Conservation (phyloP, 2,329 filamentous ascomycete genomes). For the Aschersonia sp. region DNA sequence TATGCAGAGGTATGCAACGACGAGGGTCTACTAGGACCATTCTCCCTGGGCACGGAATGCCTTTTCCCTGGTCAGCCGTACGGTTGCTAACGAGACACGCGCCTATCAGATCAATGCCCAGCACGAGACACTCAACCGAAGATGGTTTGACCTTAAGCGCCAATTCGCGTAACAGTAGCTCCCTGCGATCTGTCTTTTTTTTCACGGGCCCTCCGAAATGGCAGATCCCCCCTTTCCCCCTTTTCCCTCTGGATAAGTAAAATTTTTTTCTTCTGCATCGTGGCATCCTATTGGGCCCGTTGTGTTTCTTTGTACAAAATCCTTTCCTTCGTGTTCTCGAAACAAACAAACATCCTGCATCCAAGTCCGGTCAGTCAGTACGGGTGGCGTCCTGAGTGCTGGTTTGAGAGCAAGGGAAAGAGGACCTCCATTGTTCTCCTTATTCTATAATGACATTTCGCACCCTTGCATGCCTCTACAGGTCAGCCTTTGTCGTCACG, state of each 20-base stretch:
- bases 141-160: constrained; percentile 55
- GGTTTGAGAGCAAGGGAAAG: neutral
- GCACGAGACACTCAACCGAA: constrained; percentile 55
- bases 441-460: neutral
- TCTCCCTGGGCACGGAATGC: no score
- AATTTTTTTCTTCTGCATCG: no score
- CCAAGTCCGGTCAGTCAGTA: no score
- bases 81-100: neutral
- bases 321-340: no score
- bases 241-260: no score
- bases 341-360: no score
- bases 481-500: neutral
- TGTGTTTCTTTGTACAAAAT: no score
- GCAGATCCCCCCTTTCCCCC: no score
- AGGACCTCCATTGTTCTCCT: neutral
- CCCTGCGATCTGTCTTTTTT: neutral
- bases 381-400: no score
- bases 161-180: constrained; percentile 25
- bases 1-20: constrained; percentile 71
- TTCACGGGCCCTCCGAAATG: neutral
- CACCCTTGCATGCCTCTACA: neutral
- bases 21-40: neutral
- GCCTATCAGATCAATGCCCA: constrained; percentile 43
- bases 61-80: no score
- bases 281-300: no score